Evolutionary conservation across 148 eudicot species (phyloP), one percentile per base, ranked within the genome.

Genomic region (Fallopia convolvulus): DNA sequence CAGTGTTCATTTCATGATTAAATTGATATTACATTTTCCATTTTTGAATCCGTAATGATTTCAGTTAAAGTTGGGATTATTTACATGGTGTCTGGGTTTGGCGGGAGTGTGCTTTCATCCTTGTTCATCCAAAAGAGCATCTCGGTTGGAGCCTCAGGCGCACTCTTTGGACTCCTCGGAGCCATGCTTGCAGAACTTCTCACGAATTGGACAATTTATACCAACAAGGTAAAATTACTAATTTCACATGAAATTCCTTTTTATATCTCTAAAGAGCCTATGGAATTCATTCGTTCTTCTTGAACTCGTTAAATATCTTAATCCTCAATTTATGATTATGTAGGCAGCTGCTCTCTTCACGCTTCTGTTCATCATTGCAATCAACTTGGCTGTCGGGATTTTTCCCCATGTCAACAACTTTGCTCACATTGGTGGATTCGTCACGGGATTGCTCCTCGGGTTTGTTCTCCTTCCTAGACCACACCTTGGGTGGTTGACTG

Each of bases 121-220:
- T 77, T 93, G 3, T 88, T 93, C 60, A 80, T 85, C 46, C 84
- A 74, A n/a, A 81, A 72, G 1, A 75, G 74, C 53, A 84, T 89
- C 4, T 86, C 92, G 17, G 92, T 90, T 77, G 97, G 97, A 72
- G 89, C 97, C 44, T 88, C 97, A 14, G 91, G 95, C 68, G 93
- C 97, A 58, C 84, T 93, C 17, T 87, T 90, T 66, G 97, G 95
- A 41, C 91, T 93, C 39, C 89, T 90, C 71, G 97, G 97, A 33
- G 89, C 97, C 12, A 89, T 93, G 97, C 89, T 88, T 72, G 79
- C 97, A 0, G 97, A 93, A 75, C 87, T 93, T 17, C 49, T 91
- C 17, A 89, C 90, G 15, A 93, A 93, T 72, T 93, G 95, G 97
- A 80, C 90, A n/a, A 80, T 87, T 5, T 93, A 93, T 33, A 58